Percentiles rank a stretch among this genome's conserved stretches.
These are phyloP conservation scores for Backusella macrospora DNA, from an alignment of 192 early-diverging fungal species.

Conservation along the genomic window DNA sequence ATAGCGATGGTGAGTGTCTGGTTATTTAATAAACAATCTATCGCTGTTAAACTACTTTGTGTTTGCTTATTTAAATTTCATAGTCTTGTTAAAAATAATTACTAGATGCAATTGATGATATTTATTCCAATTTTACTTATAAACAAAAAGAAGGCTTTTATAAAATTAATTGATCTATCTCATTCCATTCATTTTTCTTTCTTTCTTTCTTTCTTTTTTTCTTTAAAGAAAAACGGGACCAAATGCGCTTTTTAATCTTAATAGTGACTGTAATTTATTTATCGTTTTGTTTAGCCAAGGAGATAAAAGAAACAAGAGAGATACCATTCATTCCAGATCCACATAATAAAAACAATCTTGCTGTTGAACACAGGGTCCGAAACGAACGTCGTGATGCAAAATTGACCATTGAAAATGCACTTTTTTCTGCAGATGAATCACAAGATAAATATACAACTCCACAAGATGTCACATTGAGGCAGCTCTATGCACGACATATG, in stretches of 20 bases:
- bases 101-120: not conserved
- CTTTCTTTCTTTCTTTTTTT: not conserved
- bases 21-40: not conserved
- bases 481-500: conserved; percentile 9
- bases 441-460: conserved; percentile 1
- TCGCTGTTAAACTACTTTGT: not conserved
- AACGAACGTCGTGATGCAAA: conserved; percentile 6
- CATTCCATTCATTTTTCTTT: not conserved
- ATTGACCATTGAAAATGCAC: conserved; percentile 1
- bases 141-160: not conserved
- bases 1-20: not conserved
- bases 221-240: not conserved
- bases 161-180: not conserved
- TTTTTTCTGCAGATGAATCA: not conserved
- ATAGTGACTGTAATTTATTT: not conserved
- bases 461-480: not conserved
- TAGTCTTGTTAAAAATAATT: not conserved
- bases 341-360: not conserved
- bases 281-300: not conserved
- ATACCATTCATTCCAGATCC: not conserved
- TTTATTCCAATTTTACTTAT: not conserved
- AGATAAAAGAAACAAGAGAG: not conserved
- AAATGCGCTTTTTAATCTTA: not conserved
- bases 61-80: not conserved
- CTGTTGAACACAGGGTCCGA: not conserved